Evolutionary conservation across 768 basidiomycete species (phyloP).

Genomic region (Aureoboletus auriporus): DNA sequence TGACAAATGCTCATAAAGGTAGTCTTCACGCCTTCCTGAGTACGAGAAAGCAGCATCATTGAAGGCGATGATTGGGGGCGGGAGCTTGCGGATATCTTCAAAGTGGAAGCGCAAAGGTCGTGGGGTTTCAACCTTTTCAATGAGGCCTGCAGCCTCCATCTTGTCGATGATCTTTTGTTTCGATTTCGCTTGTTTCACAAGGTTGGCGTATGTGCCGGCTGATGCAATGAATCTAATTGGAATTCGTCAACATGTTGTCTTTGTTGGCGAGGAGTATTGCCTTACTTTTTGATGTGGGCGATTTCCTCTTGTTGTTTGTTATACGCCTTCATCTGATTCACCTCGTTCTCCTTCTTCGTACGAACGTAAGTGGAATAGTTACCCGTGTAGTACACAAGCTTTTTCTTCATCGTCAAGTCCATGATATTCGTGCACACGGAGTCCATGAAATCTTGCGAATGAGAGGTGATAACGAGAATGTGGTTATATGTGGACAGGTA

Average conservation of each 20-base stretch:
- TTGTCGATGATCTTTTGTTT: conserved; percentile 99
- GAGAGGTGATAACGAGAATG: conserved; percentile 94
- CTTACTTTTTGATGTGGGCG: conserved; percentile 94
- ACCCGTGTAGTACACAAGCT: conserved; percentile 90
- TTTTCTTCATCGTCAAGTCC: conserved; percentile 91
- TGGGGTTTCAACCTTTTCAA: conserved; percentile 82
- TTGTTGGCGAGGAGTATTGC: not conserved
- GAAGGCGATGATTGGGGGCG: conserved; percentile 97
- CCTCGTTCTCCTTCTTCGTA: conserved; percentile 95
- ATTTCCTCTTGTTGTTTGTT: conserved; percentile 98
- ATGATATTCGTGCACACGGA: conserved; percentile 96
- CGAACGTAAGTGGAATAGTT: conserved; percentile 98
- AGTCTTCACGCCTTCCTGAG: conserved; percentile 84
- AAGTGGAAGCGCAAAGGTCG: conserved; percentile 89
- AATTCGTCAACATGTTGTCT: conserved; percentile 7
- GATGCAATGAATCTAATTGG: conserved; percentile 84
- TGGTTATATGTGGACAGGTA: conserved; percentile 98
- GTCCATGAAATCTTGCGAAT: conserved; percentile 99
- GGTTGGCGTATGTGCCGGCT: conserved; percentile 99
- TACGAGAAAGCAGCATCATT: conserved; percentile 93
- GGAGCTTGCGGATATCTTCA: conserved; percentile 89
- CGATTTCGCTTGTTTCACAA: conserved; percentile 98
- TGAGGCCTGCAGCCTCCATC: conserved; percentile 98
- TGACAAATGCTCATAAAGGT: conserved; percentile 83
- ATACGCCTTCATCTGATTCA: conserved; percentile 99